A percentile compares a stretch with the other conserved stretches of the same genome.
Conservation (phyloP, 768 basidiomycete species). For the Termitomyces bulborhizus region DNA sequence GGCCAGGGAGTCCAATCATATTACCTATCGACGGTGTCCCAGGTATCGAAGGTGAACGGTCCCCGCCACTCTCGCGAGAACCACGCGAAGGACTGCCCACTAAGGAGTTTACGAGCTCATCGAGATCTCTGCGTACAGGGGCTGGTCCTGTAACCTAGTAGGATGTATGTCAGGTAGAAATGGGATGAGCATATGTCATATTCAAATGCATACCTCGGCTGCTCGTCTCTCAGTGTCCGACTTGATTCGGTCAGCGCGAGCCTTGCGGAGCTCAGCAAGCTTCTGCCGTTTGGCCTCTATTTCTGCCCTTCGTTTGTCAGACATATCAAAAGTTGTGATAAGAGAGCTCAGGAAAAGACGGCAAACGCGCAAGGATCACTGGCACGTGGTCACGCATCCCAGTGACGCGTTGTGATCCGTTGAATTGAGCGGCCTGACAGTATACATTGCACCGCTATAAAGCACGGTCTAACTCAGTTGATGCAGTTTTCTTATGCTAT, state of each 20-base stretch:
- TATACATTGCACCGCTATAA: neutral
- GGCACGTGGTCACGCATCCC: neutral
- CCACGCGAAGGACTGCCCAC: slow-evolving; percentile 36
- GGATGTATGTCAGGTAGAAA: neutral
- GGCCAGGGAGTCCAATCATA: slow-evolving; percentile 28
- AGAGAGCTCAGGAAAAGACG: neutral
- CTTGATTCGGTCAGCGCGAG: slow-evolving; percentile 63
- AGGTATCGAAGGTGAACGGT: slow-evolving; percentile 68
- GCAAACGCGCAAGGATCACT: slow-evolving; percentile 4
- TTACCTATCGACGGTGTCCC: slow-evolving; percentile 55
- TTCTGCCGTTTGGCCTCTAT: slow-evolving; percentile 88
- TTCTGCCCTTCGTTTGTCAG: slow-evolving; percentile 73
- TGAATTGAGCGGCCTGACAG: neutral
- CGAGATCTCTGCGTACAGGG: slow-evolving; percentile 46
- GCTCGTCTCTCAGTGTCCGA: slow-evolving; percentile 40
- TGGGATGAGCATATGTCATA: neutral
- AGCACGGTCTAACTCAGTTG: neutral
- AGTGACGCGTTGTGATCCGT: neutral
- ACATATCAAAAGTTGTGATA: slow-evolving; percentile 22
- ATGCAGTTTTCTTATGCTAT: neutral
- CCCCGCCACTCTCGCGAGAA: slow-evolving; percentile 52
- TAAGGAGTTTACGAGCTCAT: slow-evolving; percentile 65
- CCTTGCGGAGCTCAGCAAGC: slow-evolving; percentile 77
- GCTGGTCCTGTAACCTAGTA: slow-evolving; percentile 33
- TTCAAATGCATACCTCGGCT: slow-evolving; percentile 26